Conservation (phyloP, 768 basidiomycete species). For the Rhodotorula sphaerocarpa region DNA sequence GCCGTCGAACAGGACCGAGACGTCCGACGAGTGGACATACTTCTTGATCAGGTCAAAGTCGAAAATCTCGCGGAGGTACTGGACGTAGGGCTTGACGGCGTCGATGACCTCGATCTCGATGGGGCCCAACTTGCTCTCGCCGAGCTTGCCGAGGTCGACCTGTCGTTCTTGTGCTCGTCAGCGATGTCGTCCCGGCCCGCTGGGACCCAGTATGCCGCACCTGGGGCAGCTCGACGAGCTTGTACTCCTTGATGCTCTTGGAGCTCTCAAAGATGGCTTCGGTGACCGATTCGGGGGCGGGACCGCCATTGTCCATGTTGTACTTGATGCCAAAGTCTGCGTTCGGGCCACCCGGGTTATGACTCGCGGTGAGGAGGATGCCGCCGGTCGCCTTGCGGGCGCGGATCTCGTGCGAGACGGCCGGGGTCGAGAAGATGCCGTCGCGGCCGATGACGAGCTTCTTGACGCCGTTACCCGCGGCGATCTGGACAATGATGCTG, state of each 20-base stretch:
- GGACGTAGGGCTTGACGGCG: constrained; percentile 80
- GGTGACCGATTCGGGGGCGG: constrained; percentile 93
- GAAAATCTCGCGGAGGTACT: constrained; percentile 77
- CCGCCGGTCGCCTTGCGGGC: constrained; percentile 95
- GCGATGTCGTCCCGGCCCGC: not conserved
- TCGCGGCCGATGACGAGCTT: constrained; percentile 89
- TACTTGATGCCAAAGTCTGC: constrained; percentile 99
- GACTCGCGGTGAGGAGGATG: constrained; percentile 90
- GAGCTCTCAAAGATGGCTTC: constrained; percentile 87
- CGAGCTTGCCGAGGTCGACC: constrained; percentile 77
- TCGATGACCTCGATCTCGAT: constrained; percentile 83
- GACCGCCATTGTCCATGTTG: constrained; percentile 94
- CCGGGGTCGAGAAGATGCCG: constrained; percentile 89
- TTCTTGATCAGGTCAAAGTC: constrained; percentile 84
- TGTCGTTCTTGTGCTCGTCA: constrained; percentile 39
- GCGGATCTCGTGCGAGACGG: constrained; percentile 89
- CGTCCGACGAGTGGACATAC: constrained; percentile 64
- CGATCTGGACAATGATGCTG: constrained; percentile 86
- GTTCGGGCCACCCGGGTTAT: constrained; percentile 97
- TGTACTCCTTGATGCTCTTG: constrained; percentile 77
- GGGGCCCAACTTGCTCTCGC: constrained; percentile 71
- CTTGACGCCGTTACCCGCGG: constrained; percentile 82
- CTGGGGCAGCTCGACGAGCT: constrained; percentile 64
- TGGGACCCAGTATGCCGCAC: no score
- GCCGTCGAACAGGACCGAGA: constrained; percentile 88